Conservation (phyloP, 1,284 basidiomycete species). For the Gymnopus androsaceus region DNA sequence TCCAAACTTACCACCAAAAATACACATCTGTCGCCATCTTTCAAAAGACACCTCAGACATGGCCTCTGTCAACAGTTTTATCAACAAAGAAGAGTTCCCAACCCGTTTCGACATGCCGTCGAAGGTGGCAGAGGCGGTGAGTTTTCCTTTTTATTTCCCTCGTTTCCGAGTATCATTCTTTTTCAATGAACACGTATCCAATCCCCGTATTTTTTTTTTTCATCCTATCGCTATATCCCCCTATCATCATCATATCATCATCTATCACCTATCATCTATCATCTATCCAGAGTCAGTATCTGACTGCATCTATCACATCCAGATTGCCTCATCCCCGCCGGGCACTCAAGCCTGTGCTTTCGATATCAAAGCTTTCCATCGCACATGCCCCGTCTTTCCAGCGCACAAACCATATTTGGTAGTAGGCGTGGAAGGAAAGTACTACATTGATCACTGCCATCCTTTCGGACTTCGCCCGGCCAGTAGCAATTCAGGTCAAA, state of each 20-base stretch:
- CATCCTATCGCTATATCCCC: not conserved
- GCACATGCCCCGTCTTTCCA: no score
- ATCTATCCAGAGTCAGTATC: not conserved
- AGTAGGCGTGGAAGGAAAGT: conserved; percentile 18
- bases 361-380: no score
- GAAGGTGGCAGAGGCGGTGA: conserved; percentile 31
- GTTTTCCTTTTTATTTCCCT: conserved; percentile 17
- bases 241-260: no score
- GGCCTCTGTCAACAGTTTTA: conserved; percentile 32
- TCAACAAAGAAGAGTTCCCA: conserved; percentile 32
- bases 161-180: not conserved
- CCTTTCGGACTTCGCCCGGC: conserved; percentile 30
- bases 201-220: not conserved
- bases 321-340: conserved; percentile 26
- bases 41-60: conserved; percentile 18
- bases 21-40: conserved; percentile 25
- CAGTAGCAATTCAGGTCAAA: conserved; percentile 33
- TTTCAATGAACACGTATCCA: no score
- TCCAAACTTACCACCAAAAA: conserved; percentile 23
- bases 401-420: conserved; percentile 28
- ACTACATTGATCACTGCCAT: conserved; percentile 29
- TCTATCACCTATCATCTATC: no score
- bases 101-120: conserved; percentile 31
- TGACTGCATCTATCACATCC: not conserved
- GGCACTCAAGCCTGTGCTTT: conserved; percentile 30